Percentiles rank a stretch among this genome's conserved stretches.
These are phyloP conservation scores for Calonectria pseudoturangicola DNA, from an alignment of 2,329 filamentous ascomycete species.

Conservation along the genomic window DNA sequence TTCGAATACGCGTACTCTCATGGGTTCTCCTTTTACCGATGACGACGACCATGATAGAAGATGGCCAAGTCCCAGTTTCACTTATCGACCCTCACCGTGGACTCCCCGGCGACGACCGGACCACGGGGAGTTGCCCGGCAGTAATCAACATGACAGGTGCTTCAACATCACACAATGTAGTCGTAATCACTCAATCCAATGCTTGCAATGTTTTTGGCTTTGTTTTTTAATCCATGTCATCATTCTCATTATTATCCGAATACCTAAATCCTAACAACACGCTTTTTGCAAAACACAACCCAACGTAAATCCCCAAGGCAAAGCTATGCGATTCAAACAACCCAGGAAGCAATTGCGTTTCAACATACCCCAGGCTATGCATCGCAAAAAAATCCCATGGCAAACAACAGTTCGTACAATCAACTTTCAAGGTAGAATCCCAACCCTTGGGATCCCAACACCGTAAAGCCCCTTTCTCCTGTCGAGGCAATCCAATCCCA, in stretches of 20 bases:
- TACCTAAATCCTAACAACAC: constrained; percentile 9
- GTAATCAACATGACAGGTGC: not conserved
- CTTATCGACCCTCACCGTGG: not conserved
- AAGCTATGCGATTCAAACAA: constrained; percentile 46
- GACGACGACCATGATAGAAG: constrained; percentile 11
- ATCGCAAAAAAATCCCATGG: constrained; percentile 25
- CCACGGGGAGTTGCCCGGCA: not conserved
- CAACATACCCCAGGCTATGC: constrained; percentile 38
- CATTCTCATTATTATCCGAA: constrained; percentile 34
- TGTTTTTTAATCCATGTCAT: constrained; percentile 12
- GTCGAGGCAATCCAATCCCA: not conserved
- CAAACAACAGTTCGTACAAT: constrained; percentile 22
- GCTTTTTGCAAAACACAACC: constrained; percentile 34
- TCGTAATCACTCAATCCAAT: constrained; percentile 2
- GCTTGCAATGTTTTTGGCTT: not conserved
- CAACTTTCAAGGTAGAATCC: constrained; percentile 5
- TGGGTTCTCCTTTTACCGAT: not conserved
- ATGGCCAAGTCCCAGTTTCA: not conserved
- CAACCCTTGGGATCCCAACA: not conserved
- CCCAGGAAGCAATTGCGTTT: constrained; percentile 30
- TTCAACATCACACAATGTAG: not conserved
- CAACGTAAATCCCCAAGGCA: constrained; percentile 40
- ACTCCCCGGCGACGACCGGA: not conserved
- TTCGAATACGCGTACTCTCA: constrained; percentile 7
- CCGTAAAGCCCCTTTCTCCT: not conserved